These are phyloP conservation scores for Pseudomassariella vexata DNA, from an alignment of 2,329 filamentous ascomycete species.

Conservation along the genomic window DNA sequence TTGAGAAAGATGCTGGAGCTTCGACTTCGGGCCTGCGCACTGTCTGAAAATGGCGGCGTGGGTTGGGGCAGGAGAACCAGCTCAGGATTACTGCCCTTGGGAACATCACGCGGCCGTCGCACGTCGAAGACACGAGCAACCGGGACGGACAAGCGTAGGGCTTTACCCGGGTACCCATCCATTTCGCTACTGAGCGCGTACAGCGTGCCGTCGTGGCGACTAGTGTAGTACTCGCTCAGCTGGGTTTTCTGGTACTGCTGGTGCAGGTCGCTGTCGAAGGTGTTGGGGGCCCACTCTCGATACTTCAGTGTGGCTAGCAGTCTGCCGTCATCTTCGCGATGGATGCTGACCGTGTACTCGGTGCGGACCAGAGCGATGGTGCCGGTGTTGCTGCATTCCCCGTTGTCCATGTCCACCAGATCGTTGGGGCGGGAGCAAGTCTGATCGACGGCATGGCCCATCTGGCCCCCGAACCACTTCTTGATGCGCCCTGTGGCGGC, in stretches of 20 bases:
- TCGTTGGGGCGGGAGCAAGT: conserved; percentile 69
- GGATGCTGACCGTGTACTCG: conserved; percentile 85
- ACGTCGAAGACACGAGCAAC: conserved; percentile 88
- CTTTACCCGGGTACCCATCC: conserved; percentile 53
- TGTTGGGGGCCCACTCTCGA: conserved; percentile 92
- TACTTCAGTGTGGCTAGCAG: conserved; percentile 86
- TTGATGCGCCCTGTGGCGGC: conserved; percentile 77
- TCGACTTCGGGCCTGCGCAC: conserved; percentile 44
- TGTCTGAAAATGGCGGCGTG: conserved; percentile 51
- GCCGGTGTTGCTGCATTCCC: conserved; percentile 74
- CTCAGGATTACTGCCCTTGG: conserved; percentile 60
- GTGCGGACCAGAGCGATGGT: conserved; percentile 79
- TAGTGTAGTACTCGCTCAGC: conserved; percentile 85
- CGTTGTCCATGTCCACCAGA: conserved; percentile 55
- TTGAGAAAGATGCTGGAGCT: conserved; percentile 76
- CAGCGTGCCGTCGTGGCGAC: conserved; percentile 76
- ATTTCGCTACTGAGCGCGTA: conserved; percentile 75
- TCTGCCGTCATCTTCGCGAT: conserved; percentile 65
- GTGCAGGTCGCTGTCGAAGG: conserved; percentile 79
- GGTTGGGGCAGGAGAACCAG: conserved; percentile 86
- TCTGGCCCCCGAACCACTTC: conserved; percentile 78
- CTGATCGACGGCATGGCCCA: conserved; percentile 61
- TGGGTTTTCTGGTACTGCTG: conserved; percentile 74
- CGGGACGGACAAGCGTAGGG: conserved; percentile 65
- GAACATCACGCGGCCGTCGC: conserved; percentile 64